Evolutionary conservation across 345 rosid species (phyloP).

Genomic region (Brassica incana): DNA sequence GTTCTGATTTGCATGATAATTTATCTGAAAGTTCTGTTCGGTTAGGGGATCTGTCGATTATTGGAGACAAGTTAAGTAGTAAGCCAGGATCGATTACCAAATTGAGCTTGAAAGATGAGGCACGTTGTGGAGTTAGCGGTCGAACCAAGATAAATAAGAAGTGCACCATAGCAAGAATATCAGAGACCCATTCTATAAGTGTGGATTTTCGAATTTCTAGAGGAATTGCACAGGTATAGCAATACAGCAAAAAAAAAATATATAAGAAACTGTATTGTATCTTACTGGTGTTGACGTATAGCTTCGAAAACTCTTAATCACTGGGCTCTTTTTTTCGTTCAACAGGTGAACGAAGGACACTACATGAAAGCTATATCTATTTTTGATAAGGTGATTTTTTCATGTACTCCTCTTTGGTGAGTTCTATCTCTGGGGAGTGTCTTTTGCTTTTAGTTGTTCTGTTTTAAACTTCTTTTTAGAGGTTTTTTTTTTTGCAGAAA

Average conservation of each 20-base stretch:
- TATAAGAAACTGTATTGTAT: background rate
- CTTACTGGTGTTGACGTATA: constrained; percentile 9
- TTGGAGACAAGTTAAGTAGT: constrained; percentile 43
- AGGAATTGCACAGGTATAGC: constrained; percentile 90
- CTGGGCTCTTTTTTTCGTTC: constrained; percentile 21
- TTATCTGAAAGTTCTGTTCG: constrained; percentile 41
- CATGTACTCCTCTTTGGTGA: constrained; percentile 14
- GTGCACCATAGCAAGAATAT: constrained; percentile 60
- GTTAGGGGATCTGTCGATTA: constrained; percentile 42
- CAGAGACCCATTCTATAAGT: constrained; percentile 75
- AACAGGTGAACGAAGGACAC: constrained; percentile 96
- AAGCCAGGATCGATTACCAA: constrained; percentile 48
- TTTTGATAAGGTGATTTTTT: constrained; percentile 73
- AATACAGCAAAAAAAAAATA: background rate
- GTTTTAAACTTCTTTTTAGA: background rate
- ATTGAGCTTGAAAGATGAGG: constrained; percentile 40
- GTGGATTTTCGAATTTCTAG: constrained; percentile 91
- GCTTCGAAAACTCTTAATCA: constrained; percentile 12
- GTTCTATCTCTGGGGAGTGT: constrained; percentile 3
- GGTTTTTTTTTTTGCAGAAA: constrained; percentile 13
- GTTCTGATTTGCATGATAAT: constrained; percentile 41
- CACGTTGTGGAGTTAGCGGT: constrained; percentile 43
- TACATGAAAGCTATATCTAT: constrained; percentile 79
- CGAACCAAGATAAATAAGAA: constrained; percentile 57
- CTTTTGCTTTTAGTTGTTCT: constrained; percentile 2